These are phyloP conservation scores for Leccinum longicurvipes DNA, from an alignment of 768 basidiomycete genomes.

Conservation along the genomic window DNA sequence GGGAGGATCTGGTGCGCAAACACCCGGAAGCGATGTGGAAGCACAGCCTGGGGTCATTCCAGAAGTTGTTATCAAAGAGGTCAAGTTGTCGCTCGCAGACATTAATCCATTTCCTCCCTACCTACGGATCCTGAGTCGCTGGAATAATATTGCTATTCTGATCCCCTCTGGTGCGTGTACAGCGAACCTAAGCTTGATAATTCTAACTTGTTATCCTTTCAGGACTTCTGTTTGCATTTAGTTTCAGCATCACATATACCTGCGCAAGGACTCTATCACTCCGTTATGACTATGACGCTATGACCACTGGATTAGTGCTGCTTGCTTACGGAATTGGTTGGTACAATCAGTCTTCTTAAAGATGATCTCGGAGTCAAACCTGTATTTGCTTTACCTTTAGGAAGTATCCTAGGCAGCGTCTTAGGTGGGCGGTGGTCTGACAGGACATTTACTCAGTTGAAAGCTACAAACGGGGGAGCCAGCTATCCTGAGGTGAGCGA, in stretches of 20 bases:
- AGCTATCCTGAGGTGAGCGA: slow-evolving; percentile 61
- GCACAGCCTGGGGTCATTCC: slow-evolving; percentile 11
- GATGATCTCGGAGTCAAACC: not conserved
- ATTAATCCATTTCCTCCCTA: slow-evolving; percentile 72
- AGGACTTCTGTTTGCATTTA: slow-evolving; percentile 72
- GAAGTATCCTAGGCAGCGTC: slow-evolving; percentile 52
- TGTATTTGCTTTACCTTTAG: slow-evolving; percentile 18
- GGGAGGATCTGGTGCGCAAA: not conserved
- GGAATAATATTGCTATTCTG: slow-evolving; percentile 67
- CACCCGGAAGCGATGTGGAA: slow-evolving; percentile 25
- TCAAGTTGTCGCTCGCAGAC: slow-evolving; percentile 62
- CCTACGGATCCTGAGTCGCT: slow-evolving; percentile 51
- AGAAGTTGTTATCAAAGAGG: slow-evolving; percentile 23
- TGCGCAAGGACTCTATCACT: slow-evolving; percentile 66
- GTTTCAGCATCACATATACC: slow-evolving; percentile 70
- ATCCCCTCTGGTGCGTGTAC: slow-evolving; percentile 28
- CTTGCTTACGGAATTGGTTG: slow-evolving; percentile 70
- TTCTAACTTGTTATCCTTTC: not conserved
- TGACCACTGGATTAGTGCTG: slow-evolving; percentile 75
- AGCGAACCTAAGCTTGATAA: not conserved
- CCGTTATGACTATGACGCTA: slow-evolving; percentile 63
- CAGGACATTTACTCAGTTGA: slow-evolving; percentile 42
- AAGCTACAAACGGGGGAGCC: slow-evolving; percentile 45
- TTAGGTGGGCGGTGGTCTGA: slow-evolving; percentile 64
- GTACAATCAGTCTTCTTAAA: slow-evolving; percentile 9